Evolutionary conservation across 2,329 filamentous ascomycete species (phyloP).

Genomic region (Fusarium mexicanum): DNA sequence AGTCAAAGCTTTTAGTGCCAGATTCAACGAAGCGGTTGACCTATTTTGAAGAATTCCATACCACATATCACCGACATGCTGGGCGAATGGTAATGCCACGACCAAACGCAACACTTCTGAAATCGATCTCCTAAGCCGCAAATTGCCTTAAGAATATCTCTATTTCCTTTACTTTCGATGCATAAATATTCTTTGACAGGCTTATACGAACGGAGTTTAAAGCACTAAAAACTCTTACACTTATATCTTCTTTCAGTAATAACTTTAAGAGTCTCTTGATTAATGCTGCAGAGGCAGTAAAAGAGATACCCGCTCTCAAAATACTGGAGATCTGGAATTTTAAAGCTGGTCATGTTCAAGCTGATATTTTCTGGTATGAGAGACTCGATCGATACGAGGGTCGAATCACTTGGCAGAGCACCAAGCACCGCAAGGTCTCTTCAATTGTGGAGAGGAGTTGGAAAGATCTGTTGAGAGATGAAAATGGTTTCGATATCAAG

Average conservation of each 20-base stretch:
- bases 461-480: background rate
- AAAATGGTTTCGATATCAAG: background rate
- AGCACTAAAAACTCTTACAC: background rate
- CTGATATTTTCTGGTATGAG: background rate
- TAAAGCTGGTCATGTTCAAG: background rate
- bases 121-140: background rate
- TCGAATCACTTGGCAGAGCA: background rate
- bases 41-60: background rate
- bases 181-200: background rate
- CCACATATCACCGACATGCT: rapidly evolving
- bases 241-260: background rate
- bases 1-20: rapidly evolving
- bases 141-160: background rate
- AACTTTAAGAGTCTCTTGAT: background rate
- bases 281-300: background rate
- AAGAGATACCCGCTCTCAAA: background rate
- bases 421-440: background rate
- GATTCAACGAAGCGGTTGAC: rapidly evolving
- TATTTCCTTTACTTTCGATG: background rate
- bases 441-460: rapidly evolving
- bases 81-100: background rate
- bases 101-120: background rate
- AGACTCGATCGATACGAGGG: too few relatives aligned
- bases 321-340: background rate
- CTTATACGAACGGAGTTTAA: background rate